Percentiles rank a stretch among this genome's conserved stretches.
Evolutionary conservation across 1,284 basidiomycete genomes (phyloP).

Genomic region (Agaricales sp.): DNA sequence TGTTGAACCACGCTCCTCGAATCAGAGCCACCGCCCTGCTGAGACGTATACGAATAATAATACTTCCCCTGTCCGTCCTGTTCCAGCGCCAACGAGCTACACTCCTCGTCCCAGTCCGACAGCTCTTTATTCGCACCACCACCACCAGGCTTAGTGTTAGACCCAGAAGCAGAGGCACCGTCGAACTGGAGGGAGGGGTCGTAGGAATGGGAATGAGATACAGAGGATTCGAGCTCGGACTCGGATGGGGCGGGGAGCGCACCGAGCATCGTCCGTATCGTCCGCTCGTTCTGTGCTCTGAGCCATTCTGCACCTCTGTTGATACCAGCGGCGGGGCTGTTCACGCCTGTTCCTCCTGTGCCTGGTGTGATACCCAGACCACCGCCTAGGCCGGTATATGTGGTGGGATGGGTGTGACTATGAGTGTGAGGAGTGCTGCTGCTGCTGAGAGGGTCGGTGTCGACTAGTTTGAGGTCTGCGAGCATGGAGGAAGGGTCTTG

Average conservation of each 20-base stretch:
- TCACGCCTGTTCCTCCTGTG: too few relatives aligned
- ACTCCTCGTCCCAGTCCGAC: constrained; percentile 23
- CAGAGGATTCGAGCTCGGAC: constrained; percentile 34
- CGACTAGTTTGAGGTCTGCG: constrained; percentile 43
- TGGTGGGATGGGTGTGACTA: constrained; percentile 17
- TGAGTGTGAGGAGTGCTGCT: neutral
- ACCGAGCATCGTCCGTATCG: constrained; percentile 50
- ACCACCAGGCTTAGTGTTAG: neutral
- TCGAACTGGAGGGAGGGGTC: neutral
- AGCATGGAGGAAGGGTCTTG: constrained; percentile 42
- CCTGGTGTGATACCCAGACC: too few relatives aligned
- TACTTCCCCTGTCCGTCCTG: constrained; percentile 58
- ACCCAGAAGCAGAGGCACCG: neutral
- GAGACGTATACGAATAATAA: constrained; percentile 54
- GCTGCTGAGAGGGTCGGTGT: constrained; percentile 26
- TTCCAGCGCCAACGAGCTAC: constrained; percentile 44
- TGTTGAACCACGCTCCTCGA: neutral
- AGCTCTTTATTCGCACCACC: neutral
- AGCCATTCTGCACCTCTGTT: constrained; percentile 76
- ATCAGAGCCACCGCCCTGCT: neutral
- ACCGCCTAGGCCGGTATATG: too few relatives aligned
- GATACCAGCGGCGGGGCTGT: constrained; percentile 34
- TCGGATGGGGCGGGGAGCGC: constrained; percentile 48
- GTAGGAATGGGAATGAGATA: neutral
- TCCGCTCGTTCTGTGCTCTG: constrained; percentile 65